Evolutionary conservation across 345 rosid species (phyloP).

Genomic region (Atalantia buxifolia): DNA sequence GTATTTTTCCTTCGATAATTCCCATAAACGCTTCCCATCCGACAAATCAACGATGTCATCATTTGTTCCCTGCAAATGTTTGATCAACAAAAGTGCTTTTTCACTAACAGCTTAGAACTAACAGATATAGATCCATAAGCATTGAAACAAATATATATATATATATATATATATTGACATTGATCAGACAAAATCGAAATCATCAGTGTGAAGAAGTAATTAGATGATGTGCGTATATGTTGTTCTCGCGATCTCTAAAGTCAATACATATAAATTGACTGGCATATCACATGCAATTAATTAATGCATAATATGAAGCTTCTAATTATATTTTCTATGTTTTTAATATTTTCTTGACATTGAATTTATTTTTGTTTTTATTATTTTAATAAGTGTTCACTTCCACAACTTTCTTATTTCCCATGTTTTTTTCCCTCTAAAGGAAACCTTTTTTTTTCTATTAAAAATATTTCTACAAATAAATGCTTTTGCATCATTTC

Average conservation of each 20-base stretch:
- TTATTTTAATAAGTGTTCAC: no score
- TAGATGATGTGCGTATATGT: no score
- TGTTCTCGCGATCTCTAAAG: no score
- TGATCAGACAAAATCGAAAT: not conserved
- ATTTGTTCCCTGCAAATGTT: constrained; percentile 71
- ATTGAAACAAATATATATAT: not conserved
- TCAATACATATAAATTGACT: not conserved
- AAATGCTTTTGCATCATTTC: not conserved
- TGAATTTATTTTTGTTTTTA: no score
- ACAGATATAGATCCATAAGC: not conserved
- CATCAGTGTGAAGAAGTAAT: not conserved
- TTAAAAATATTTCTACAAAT: not conserved
- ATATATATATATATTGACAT: not conserved
- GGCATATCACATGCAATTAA: not conserved
- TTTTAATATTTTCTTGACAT: no score
- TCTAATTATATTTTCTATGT: no score
- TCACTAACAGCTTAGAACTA: not conserved
- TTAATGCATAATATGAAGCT: no score
- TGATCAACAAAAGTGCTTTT: not conserved
- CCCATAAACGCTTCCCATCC: constrained; percentile 93
- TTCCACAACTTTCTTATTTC: not conserved
- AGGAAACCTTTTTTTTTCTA: not conserved
- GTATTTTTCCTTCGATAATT: constrained; percentile 79
- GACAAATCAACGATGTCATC: constrained; percentile 90
- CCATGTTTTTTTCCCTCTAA: not conserved